Conservation (phyloP, 176 grass and related monocot species). For the Cymbopogon citratus region DNA sequence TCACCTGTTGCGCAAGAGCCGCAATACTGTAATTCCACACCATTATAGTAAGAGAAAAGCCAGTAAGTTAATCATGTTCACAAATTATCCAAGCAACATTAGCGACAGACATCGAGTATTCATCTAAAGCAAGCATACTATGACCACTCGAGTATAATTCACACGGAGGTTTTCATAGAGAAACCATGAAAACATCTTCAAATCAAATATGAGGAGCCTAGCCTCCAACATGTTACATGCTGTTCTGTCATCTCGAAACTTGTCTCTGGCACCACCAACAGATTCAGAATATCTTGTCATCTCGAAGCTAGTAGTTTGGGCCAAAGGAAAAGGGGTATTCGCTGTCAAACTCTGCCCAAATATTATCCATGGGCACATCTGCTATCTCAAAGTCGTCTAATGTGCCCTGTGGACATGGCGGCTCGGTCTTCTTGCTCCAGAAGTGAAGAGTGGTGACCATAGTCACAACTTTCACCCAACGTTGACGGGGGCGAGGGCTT, state of each 20-base stretch:
- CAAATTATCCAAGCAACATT: background rate
- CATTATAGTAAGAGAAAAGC: background rate
- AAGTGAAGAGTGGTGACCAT: background rate
- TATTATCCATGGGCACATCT: background rate
- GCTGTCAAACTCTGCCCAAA: background rate
- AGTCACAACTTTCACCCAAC: background rate
- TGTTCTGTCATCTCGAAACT: background rate
- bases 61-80: background rate
- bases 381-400: background rate
- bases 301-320: background rate
- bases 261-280: background rate
- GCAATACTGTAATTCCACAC: background rate
- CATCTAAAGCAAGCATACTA: background rate
- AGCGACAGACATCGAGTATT: background rate
- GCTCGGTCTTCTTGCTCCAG: background rate
- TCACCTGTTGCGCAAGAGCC: background rate
- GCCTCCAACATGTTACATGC: background rate
- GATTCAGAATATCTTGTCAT: background rate
- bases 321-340: background rate
- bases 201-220: background rate
- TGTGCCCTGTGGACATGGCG: background rate
- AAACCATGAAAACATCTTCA: background rate
- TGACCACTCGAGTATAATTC: too few relatives aligned
- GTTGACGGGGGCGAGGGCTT: background rate
- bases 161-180: background rate